Base-by-base conservation (phyloP, 2,329 filamentous ascomycete genomes). In the Penicillium sp. region DNA sequence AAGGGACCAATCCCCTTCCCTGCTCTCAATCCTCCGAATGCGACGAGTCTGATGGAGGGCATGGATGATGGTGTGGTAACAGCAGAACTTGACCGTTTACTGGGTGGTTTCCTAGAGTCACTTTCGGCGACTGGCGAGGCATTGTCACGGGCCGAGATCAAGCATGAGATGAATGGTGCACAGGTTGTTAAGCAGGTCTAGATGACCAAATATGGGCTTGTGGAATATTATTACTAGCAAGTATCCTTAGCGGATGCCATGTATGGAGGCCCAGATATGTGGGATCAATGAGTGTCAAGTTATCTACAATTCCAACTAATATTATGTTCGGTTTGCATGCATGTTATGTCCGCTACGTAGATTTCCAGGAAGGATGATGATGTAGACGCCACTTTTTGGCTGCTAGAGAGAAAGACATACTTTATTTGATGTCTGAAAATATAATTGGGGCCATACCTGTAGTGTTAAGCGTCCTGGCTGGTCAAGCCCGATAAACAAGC, bases 1-100 rank as follows among this genome's bases (percentile, higher is more conserved):
- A 23, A 53, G 8, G 56, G 55, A 13, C 53, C 62, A 2, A 66
- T 76, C 51, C 62, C 68, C 25, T 78, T 79, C 57, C 76, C 77
- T 0, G 61, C 69, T 15, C 65, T 75, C 19, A 58, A 68, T 21
- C 73, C 77, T 21, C 77, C 77, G 0, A 73, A 69, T 46, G 63
- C 70, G 5, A 71, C 74, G 50, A 74, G 71, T 33, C 60, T 79
- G 57, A 71, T 68, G 53, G 72, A 73, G 27, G 72, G 70, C 6
- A 74, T 72, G 4, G 69, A 72, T 27, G 73, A 76, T 43, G 62
- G 68, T 3, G 65, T 69, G 9, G 67, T 79, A 15, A 65, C 70
- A 6, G 68, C 65, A 4, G 77, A 79, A 59, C 61, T 79, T 53
- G 73, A 76, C 58, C 65, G 77, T 25, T 59, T 79, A 48, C 63